These are phyloP conservation scores for Ophiostoma himal-ulmi DNA, from an alignment of 2,329 filamentous ascomycete species.

Conservation along the genomic window DNA sequence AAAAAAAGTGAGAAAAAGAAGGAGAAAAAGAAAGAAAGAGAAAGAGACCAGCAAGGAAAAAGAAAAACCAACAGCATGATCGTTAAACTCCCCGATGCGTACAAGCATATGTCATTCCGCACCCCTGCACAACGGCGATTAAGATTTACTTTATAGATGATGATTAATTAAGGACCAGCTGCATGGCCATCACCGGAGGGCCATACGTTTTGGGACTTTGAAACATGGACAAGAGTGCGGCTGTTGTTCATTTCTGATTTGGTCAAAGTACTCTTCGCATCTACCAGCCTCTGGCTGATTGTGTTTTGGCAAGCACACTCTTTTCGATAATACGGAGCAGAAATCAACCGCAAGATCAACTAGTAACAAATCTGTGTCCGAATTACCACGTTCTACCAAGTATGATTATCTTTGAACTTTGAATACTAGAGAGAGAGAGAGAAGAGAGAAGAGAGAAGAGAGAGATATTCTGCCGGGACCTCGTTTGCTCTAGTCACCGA, in stretches of 20 bases:
- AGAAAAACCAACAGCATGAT: not conserved
- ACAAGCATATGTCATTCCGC: not conserved
- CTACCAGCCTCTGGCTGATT: not conserved
- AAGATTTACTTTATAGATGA: no score
- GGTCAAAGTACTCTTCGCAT: not conserved
- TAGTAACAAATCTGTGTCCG: no score
- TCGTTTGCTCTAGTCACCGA: not conserved
- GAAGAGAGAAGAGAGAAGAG: no score
- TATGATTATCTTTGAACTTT: no score
- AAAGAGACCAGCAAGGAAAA: no score
- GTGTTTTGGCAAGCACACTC: not conserved
- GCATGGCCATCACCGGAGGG: conserved; percentile 2
- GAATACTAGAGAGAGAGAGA: no score
- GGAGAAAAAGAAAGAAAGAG: not conserved
- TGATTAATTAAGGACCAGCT: not conserved
- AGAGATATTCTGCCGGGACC: no score
- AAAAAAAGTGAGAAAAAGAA: not conserved
- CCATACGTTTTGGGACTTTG: not conserved
- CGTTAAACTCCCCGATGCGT: not conserved
- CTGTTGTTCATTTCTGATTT: not conserved
- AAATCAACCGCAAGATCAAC: no score
- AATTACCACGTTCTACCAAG: no score
- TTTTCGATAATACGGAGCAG: no score
- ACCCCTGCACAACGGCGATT: not conserved
- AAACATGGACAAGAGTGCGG: conserved; percentile 1